Evolutionary conservation across 2,329 filamentous ascomycete species (phyloP).

Genomic region (Venturia asperata): DNA sequence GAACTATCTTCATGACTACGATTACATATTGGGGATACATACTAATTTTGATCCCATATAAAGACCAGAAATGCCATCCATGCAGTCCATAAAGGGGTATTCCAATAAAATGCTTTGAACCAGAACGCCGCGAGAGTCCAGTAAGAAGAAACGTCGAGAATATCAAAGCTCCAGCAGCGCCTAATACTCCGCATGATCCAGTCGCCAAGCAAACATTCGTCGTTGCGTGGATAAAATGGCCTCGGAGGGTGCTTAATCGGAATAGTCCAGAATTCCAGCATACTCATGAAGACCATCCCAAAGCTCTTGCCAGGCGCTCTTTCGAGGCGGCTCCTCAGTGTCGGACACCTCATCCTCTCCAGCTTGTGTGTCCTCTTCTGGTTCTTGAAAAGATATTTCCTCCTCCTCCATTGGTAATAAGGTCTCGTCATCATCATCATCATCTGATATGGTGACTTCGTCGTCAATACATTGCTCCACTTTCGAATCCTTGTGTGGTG

Average conservation of each 20-base stretch:
- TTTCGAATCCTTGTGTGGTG: background rate
- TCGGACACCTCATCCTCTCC: background rate
- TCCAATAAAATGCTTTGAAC: background rate
- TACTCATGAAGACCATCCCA: slow-evolving; percentile 20
- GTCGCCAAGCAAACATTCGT: background rate
- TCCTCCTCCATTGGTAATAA: background rate
- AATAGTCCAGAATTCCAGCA: slow-evolving; percentile 18
- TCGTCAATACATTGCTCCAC: slow-evolving; percentile 3
- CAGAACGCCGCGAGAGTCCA: background rate
- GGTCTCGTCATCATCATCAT: slow-evolving; percentile 12
- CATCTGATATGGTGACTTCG: background rate
- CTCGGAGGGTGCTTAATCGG: background rate
- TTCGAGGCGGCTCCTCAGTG: slow-evolving; percentile 4
- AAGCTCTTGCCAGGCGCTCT: slow-evolving; percentile 21
- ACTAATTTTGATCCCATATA: background rate
- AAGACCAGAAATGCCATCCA: slow-evolving; percentile 3
- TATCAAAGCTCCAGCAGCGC: background rate
- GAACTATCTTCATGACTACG: background rate
- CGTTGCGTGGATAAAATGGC: background rate
- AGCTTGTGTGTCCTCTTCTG: background rate
- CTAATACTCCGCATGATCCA: background rate
- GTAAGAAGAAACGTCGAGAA: background rate
- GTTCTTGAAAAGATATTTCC: background rate
- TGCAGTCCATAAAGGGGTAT: slow-evolving; percentile 4
- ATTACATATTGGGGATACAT: slow-evolving; percentile 1